These are phyloP conservation scores for Trametes coccinea DNA, from an alignment of 768 basidiomycete genomes.

Conservation along the genomic window DNA sequence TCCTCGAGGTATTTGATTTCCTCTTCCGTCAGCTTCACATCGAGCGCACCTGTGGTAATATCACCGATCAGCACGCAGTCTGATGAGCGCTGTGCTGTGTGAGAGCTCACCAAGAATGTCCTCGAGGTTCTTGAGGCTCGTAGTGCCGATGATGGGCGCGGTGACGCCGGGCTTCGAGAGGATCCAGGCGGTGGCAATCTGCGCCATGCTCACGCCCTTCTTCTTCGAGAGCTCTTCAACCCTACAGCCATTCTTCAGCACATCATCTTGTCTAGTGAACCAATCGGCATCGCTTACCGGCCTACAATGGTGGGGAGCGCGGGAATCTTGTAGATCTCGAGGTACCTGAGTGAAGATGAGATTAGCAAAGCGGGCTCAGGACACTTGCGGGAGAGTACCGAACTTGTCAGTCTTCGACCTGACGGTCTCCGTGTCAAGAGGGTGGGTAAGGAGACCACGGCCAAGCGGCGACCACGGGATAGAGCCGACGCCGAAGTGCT, in stretches of 20 bases:
- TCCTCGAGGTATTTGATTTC: slow-evolving; percentile 58
- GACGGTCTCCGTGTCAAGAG: slow-evolving; percentile 22
- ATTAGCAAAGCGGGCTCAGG: not conserved
- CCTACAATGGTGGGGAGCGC: slow-evolving; percentile 23
- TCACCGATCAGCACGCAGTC: not conserved
- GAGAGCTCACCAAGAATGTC: slow-evolving; percentile 36
- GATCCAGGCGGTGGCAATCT: slow-evolving; percentile 41
- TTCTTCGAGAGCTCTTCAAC: slow-evolving; percentile 44
- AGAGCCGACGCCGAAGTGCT: slow-evolving; percentile 33
- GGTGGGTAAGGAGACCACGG: slow-evolving; percentile 35
- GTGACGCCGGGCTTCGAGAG: slow-evolving; percentile 32
- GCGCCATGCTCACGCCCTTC: slow-evolving; percentile 42
- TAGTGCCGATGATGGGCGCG: slow-evolving; percentile 45
- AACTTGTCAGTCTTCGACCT: slow-evolving; percentile 27
- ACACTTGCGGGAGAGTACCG: not conserved
- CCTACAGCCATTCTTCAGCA: slow-evolving; percentile 3
- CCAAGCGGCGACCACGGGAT: slow-evolving; percentile 43
- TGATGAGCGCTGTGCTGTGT: not conserved
- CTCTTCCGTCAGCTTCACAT: slow-evolving; percentile 34
- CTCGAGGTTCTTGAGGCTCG: slow-evolving; percentile 39
- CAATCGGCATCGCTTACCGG: slow-evolving; percentile 14
- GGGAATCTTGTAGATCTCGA: slow-evolving; percentile 12
- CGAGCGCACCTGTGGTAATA: slow-evolving; percentile 4
- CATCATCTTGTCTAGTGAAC: not conserved
- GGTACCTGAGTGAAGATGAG: not conserved